These are phyloP conservation scores for Canavalia ensiformis DNA, from an alignment of 306 rosid species.

Conservation along the genomic window DNA sequence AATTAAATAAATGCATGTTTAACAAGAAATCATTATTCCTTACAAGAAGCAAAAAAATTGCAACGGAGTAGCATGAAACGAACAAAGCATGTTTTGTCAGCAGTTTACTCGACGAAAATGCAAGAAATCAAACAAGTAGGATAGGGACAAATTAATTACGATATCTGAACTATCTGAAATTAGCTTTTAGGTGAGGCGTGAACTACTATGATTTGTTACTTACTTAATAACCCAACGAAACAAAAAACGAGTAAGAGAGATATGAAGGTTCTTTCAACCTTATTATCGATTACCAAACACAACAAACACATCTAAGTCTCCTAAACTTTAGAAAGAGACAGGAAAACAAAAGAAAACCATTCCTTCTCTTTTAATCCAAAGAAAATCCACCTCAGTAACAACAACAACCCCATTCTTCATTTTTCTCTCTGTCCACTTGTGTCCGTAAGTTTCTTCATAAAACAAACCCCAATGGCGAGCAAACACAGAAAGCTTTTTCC, in stretches of 20 bases:
- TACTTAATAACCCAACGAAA: conserved; percentile 41
- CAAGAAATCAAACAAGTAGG: background rate
- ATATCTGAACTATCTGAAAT: conserved; percentile 28
- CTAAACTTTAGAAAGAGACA: conserved; percentile 61
- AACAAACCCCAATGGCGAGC: conserved; percentile 53
- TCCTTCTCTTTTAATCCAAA: conserved; percentile 61
- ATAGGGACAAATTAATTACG: conserved; percentile 14
- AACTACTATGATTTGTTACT: conserved; percentile 25
- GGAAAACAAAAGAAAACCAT: conserved; percentile 27
- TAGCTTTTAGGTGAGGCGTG: conserved; percentile 18
- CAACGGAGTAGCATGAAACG: background rate
- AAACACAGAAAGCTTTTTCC: conserved; percentile 77
- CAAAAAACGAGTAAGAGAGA: conserved; percentile 24
- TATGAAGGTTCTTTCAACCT: conserved; percentile 56
- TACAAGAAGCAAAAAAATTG: background rate
- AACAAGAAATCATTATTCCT: background rate
- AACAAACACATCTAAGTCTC: conserved; percentile 50
- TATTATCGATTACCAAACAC: conserved; percentile 63
- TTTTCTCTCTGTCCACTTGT: conserved; percentile 27
- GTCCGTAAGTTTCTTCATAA: conserved; percentile 32
- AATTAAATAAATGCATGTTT: too few relatives aligned
- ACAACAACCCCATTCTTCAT: conserved; percentile 42
- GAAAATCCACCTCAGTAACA: conserved; percentile 44
- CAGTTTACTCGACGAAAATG: background rate
- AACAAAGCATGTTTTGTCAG: background rate